Base-by-base conservation (phyloP, 2,329 filamentous ascomycete species). In the Calonectria multiphialidica region DNA sequence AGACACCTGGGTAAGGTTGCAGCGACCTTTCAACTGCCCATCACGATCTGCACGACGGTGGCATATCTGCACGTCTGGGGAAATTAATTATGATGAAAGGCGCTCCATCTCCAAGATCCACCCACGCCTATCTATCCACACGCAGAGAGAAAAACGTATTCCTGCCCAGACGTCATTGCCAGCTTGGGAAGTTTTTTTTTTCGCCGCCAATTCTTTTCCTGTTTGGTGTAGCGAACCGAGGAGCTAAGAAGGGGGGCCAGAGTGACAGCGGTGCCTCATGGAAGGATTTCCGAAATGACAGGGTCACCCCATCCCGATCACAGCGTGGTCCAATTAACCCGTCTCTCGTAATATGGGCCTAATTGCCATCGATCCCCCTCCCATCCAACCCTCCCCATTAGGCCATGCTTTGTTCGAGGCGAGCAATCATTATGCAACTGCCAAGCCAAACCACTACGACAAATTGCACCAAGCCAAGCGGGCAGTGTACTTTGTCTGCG, bases 231-330 rank as follows among this genome's bases (percentile, higher is more conserved):
- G 13, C 53, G 33, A 23, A 18, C 35, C 35, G 53, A 37, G 33
- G 35, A 59, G 53, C 53, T 59, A 59, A 47, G n/a, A 44, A n/a
- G n/a, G 69, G 75, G 74, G 59, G 49, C 30, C 44, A n/a, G 28
- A 53, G 30, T 15, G 9, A 37, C 35, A 37, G 35, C 35, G 53
- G 21, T 37, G 37, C 9, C 10, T 53, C n/a, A n/a, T 44, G 65
- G 47, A 35, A 63, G 30, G 33, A 65, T 28, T 61, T 76, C 69
- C 68, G 70, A 79, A 78, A 79, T 79, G 76, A 74, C 77, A 78
- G 76, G 77, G 75, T 69, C 76, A 45, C 66, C 62, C 61, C 44
- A 33, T 45, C 76, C 44, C 72, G 73, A 79, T 77, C 70, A 71
- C 75, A 72, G 72, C 74, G 66, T 67, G 76, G 74, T 73, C 74